Percentiles rank a stretch among this genome's conserved stretches.
Conservation (phyloP, 23 red algal species). For the Gracilaria gracilis region DNA sequence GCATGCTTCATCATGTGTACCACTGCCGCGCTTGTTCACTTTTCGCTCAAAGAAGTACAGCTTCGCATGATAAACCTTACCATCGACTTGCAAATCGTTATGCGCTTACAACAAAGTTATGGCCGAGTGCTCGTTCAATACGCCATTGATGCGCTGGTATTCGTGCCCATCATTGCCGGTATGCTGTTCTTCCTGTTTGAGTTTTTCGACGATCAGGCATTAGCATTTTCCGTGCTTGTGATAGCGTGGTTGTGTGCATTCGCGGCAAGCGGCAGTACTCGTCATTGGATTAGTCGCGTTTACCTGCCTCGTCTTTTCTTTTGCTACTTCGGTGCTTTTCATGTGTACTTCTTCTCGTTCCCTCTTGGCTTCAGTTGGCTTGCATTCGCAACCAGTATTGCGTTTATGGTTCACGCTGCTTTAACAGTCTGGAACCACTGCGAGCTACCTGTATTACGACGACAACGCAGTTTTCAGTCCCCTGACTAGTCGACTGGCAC, state of each 20-base stretch:
- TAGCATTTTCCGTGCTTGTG: slow-evolving; percentile 89
- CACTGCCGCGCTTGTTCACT: slow-evolving; percentile 84
- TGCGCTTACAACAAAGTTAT: slow-evolving; percentile 78
- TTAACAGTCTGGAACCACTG: slow-evolving; percentile 82
- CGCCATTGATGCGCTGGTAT: slow-evolving; percentile 89
- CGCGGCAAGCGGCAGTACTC: slow-evolving; percentile 73
- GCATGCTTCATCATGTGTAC: slow-evolving; percentile 92
- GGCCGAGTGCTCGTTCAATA: slow-evolving; percentile 76
- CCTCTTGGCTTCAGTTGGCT: slow-evolving; percentile 95
- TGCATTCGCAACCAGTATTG: slow-evolving; percentile 81
- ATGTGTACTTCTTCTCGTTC: slow-evolving; percentile 99
- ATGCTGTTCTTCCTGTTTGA: slow-evolving; percentile 99
- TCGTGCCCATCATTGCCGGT: slow-evolving; percentile 98
- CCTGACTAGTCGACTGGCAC: neutral
- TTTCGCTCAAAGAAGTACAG: slow-evolving; percentile 89
- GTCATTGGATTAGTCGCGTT: slow-evolving; percentile 75
- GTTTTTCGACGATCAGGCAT: slow-evolving; percentile 89
- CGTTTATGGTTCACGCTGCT: slow-evolving; percentile 93
- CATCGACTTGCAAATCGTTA: slow-evolving; percentile 80
- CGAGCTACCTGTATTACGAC: slow-evolving; percentile 69
- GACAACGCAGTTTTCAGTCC: slow-evolving; percentile 30
- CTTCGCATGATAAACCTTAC: slow-evolving; percentile 88
- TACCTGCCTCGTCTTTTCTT: slow-evolving; percentile 89
- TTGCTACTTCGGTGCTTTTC: slow-evolving; percentile 96
- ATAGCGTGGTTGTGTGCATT: slow-evolving; percentile 93